A percentile compares a stretch with the other conserved stretches of the same genome.
Conservation (phyloP, 495 filamentous ascomycete species). For the Daldinia loculata region DNA sequence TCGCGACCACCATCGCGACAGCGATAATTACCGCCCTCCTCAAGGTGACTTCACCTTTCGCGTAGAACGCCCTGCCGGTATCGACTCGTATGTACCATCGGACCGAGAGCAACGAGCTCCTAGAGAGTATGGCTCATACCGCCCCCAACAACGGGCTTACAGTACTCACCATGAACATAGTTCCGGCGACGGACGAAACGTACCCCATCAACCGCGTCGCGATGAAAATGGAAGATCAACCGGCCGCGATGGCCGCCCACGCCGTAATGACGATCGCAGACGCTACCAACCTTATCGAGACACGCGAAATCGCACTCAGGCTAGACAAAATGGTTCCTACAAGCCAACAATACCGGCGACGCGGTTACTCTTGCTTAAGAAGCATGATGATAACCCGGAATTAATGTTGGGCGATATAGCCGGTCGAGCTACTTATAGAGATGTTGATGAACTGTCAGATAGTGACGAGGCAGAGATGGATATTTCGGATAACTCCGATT, state of each 20-base stretch:
- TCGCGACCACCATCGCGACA: slow-evolving; percentile 16
- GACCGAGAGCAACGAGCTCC: slow-evolving; percentile 22
- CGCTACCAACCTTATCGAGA: slow-evolving; percentile 9
- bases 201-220: slow-evolving; percentile 21
- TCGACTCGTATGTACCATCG: slow-evolving; percentile 40
- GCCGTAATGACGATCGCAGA: slow-evolving; percentile 32
- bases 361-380: slow-evolving; percentile 51
- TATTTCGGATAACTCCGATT: slow-evolving; percentile 58
- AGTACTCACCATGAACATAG: slow-evolving; percentile 10
- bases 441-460: slow-evolving; percentile 71
- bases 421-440: slow-evolving; percentile 52
- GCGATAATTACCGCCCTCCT: slow-evolving; percentile 47
- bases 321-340: neutral
- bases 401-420: slow-evolving; percentile 50
- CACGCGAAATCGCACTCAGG: neutral
- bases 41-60: slow-evolving; percentile 59
- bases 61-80: slow-evolving; percentile 51
- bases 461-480: slow-evolving; percentile 80
- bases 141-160: slow-evolving; percentile 20
- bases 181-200: slow-evolving; percentile 18
- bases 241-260: slow-evolving; percentile 23
- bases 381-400: slow-evolving; percentile 46
- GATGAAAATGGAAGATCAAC: slow-evolving; percentile 13
- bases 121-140: slow-evolving; percentile 35
- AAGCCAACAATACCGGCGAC: slow-evolving; percentile 42